Base-by-base conservation (phyloP, 805 yeast species). In the Saccharomycopsis amapae region DNA sequence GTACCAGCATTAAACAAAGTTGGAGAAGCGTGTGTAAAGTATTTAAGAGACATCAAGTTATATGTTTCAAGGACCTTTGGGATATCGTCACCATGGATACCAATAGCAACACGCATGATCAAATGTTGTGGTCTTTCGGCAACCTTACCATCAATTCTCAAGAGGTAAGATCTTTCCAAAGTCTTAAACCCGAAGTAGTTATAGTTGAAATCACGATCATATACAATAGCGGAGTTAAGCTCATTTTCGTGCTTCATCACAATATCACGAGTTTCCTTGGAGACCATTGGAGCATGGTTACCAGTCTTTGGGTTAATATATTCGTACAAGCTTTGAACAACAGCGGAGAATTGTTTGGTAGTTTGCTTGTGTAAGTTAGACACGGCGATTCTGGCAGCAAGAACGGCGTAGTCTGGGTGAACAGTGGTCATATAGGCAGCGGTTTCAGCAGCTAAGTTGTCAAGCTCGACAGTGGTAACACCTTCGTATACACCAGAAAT, bases 381-480 rank as follows among this genome's bases (percentile, higher is more conserved):
- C 45, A 93, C 81, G 18, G 97, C 97, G 51, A 90, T 83, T 69
- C 98, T 81, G 30, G 97, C 97, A 45, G 97, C 97, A 57, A 88
- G 73, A 36, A 81, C 79, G 23, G 97, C 96, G 58, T 90, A 89
- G 67, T 93, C 97, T n/a, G 97, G 97, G 64, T 90, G 97, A 52
- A 85, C 77, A 10, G 97, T 90, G 49, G 97, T 88, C 96, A 93
- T 86, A 61, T 83, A 85, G 36, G 97, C 97, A 48, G 96, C 95
- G 31, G 96, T 88, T 67, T 93, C 98, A 37, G 97, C 97, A 40
- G 97, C 89, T 43, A 82, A 64, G 58, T 80, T 79, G 56, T 80
- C 88, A 50, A 84, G 69, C 64, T 93, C 97, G 51, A 83, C 76
- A 45, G 97, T 93, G 59, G 90, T 88, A 44, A 93, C 98, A 59